These are phyloP conservation scores for Prosopis cineraria DNA, from an alignment of 306 rosid genomes.

Conservation along the genomic window DNA sequence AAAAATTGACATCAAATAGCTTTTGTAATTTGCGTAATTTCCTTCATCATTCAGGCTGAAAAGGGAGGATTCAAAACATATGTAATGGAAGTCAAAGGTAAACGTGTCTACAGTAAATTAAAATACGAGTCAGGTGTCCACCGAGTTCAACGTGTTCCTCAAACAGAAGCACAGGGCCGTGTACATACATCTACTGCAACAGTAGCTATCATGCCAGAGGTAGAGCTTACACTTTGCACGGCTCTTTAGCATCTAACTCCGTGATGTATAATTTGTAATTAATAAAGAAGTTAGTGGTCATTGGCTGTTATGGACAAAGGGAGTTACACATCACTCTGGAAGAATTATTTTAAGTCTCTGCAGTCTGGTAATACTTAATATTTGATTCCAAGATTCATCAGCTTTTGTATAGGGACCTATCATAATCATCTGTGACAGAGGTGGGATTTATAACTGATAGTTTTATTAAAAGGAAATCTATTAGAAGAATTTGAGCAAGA, in stretches of 20 bases:
- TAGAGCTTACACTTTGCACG: slow-evolving; percentile 35
- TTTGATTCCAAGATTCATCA: slow-evolving; percentile 31
- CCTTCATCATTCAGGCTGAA: slow-evolving; percentile 68
- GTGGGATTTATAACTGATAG: neutral
- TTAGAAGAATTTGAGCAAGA: neutral
- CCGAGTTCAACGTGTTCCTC: slow-evolving; percentile 98
- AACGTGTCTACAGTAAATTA: slow-evolving; percentile 86
- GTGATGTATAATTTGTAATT: no score
- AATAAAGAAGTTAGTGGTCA: no score
- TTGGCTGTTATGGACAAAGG: no score
- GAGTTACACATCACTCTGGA: no score
- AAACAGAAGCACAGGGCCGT: slow-evolving; percentile 94
- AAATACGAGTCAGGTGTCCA: slow-evolving; percentile 98
- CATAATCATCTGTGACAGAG: slow-evolving; percentile 2
- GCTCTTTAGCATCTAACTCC: slow-evolving; percentile 17
- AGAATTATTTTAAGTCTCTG: slow-evolving; percentile 21
- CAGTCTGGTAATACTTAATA: slow-evolving; percentile 19
- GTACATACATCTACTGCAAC: slow-evolving; percentile 99
- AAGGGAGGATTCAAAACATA: slow-evolving; percentile 94
- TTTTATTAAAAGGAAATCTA: no score
- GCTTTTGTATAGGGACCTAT: slow-evolving; percentile 20
- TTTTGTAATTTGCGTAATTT: slow-evolving; percentile 29
- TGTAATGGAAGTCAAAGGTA: slow-evolving; percentile 97
- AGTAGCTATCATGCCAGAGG: slow-evolving; percentile 99
- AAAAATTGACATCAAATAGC: slow-evolving; percentile 22